Base-by-base conservation (phyloP, 768 basidiomycete genomes). In the Tricholoma hemisulphureum region DNA sequence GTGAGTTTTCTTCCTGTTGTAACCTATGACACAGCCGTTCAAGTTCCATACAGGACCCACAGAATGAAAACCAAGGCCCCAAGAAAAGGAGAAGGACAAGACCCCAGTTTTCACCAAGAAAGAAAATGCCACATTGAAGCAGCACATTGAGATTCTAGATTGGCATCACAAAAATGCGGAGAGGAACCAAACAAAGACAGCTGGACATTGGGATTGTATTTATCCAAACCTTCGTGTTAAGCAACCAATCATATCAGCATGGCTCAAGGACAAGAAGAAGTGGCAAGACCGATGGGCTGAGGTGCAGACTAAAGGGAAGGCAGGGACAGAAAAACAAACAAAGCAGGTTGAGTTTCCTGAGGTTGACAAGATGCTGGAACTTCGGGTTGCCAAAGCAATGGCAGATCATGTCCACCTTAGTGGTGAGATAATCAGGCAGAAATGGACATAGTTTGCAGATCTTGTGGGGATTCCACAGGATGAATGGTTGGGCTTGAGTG, bases 361-460 rank as follows among this genome's bases (percentile, higher is more conserved):
- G 26, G 51, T 56, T 34, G 51, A 55, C 16, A 28, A 59, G 41
- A 59, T 59, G 58, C 35, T 59, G 2, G 37, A 59, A 31, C 21
- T 59, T 2, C 55, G 58, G 58, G 26, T 59, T 14, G 1, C 46
- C 28, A 55, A 46, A 39, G 76, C 72, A 21, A 69, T 72, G 68
- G 39, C 39, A 2, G 67, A 74, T 55, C 52, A 52, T 1, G 43
- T 79, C 14, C 13, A 64, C 0, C 29, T 80, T 18, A 78, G 64
- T 39, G 71, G 74, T 1, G 70, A 69, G n/a, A 67, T 75, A 11
- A 58, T 79, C 35, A 41, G 52, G 0, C 62, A 71, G 32, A 76
- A 78, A 58, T 75, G 71, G 69, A 64, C 10, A 2, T 2, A 4
- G 2, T 77, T 78, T 70, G 71, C 72, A 7, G 65, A 75, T 10